Evolutionary conservation across 106 monocot species (phyloP).

Genomic region (Allium sativum): DNA sequence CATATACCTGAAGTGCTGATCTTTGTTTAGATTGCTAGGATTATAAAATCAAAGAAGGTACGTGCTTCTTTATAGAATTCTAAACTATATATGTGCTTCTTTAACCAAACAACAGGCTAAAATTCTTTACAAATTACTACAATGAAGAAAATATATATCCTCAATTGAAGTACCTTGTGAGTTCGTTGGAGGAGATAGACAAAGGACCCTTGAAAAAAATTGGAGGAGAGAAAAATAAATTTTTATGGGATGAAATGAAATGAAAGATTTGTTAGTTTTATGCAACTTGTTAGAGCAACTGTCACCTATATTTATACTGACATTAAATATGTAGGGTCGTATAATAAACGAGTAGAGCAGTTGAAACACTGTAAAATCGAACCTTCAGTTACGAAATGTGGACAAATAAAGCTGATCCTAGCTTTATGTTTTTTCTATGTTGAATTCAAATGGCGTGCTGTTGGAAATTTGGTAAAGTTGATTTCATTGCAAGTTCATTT

Average conservation of each 20-base stretch:
- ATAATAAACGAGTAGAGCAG: not conserved
- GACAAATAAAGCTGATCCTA: not conserved
- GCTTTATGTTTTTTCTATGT: not conserved
- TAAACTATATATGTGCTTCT: too few relatives aligned
- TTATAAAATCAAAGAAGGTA: not conserved
- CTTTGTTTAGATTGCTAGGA: not conserved
- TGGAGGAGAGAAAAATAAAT: not conserved
- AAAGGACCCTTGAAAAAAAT: not conserved
- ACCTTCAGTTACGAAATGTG: not conserved
- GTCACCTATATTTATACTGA: not conserved
- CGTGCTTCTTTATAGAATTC: too few relatives aligned
- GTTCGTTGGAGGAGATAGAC: not conserved
- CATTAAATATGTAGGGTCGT: not conserved
- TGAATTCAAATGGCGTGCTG: not conserved
- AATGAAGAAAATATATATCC: not conserved
- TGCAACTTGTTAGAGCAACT: not conserved
- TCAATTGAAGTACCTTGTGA: not conserved
- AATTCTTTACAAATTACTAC: not conserved
- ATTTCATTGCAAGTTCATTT: too few relatives aligned
- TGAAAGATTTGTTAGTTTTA: not conserved
- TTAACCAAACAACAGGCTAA: not conserved
- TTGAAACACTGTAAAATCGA: not conserved
- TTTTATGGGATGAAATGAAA: not conserved
- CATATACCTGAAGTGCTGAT: conserved; percentile 12
- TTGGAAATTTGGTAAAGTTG: too few relatives aligned